Base-by-base conservation (phyloP, 2,329 filamentous ascomycete species). In the Pseudogymnoascus sp. region DNA sequence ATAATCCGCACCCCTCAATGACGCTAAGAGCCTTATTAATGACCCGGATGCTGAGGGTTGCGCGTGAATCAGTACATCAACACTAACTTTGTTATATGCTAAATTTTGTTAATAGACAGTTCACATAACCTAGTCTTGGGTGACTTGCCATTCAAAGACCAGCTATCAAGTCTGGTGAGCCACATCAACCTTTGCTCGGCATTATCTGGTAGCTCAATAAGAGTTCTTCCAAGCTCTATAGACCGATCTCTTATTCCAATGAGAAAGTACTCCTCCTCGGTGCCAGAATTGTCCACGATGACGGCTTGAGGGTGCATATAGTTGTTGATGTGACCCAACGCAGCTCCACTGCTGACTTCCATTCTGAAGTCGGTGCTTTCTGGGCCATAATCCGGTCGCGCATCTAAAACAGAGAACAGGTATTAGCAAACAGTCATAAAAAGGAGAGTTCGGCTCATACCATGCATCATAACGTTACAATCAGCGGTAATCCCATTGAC, bases 1-100 rank as follows among this genome's bases (percentile, higher is more conserved):
- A 72, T 92, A 93, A 72, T 97, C 91, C 4, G 90, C 91, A 7
- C 79, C 78, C 66, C 83, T 80, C 26, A 99, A 80, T 4, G 92
- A 96, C 65, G 83, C 83, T 3, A 99, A 82, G 33, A 97, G 80
- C 63, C 91, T 83, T 61, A 91, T 83, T 31, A 97, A 74, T 61
- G 87, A 89, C 10, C 90, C 92, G 2, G 90, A 87, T 19, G 88
- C 87, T 8, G 82, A 81, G 2, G 85, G 77, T 6, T 86, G 83
- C 1, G 90, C 91, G 65, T 96, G 90, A 8, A 97, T 84, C 11
- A 97, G 75, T 62, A 99, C 90, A 67, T 97, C 91, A 66, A 97
- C 81, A 38, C 82, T 85, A 4, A 90, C 80, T 57, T 85, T 83
- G 73, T 93, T 87, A 93, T 93, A 97, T 35, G 83, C 88, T 87